Conservation (phyloP, 1,139 yeast genomes). For the Arxiozyma bovina region DNA sequence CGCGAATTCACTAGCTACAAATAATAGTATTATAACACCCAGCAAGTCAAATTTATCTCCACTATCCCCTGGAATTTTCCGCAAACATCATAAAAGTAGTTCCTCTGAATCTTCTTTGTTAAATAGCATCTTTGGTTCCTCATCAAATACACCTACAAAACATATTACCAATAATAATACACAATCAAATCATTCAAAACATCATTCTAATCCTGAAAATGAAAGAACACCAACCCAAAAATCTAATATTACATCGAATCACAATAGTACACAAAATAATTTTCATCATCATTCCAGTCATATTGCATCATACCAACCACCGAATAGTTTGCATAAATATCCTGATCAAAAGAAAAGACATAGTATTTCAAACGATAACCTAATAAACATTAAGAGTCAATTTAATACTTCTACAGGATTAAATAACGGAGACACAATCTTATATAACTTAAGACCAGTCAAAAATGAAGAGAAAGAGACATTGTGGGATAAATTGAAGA, state of each 20-base stretch:
- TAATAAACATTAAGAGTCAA: background rate
- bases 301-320: background rate
- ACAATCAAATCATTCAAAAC: background rate
- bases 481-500: constrained; percentile 26
- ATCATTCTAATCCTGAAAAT: background rate
- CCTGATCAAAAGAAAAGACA: constrained; percentile 1
- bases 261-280: background rate
- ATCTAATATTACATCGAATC: background rate
- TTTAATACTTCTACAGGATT: background rate
- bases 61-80: constrained; percentile 40
- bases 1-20: constrained; percentile 31
- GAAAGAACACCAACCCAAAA: background rate
- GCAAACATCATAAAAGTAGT: constrained; percentile 49
- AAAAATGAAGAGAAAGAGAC: constrained; percentile 21
- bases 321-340: background rate
- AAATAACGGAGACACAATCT: background rate
- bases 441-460: constrained; percentile 3
- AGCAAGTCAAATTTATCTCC: constrained; percentile 36
- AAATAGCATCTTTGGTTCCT: constrained; percentile 29
- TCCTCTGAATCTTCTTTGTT: constrained; percentile 46
- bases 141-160: background rate
- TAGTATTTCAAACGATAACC: constrained; percentile 14
- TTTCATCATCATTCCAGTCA: background rate
- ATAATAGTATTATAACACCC: constrained; percentile 21
- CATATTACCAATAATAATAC: background rate